Evolutionary conservation across 345 rosid genomes (phyloP).

Genomic region (Salix caprea): DNA sequence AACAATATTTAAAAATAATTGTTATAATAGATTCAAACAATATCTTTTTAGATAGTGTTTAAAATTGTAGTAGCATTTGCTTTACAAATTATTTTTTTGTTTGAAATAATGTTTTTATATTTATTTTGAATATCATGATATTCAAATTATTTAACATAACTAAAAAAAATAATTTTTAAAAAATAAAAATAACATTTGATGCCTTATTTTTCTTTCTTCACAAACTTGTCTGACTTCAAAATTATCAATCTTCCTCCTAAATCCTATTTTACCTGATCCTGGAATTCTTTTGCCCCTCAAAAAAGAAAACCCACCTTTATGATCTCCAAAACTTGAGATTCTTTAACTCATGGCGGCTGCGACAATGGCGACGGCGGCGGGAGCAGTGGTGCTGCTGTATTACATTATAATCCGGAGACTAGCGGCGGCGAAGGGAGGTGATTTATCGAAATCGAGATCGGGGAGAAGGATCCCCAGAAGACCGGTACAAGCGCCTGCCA

Average conservation of each 20-base stretch:
- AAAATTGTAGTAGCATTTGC: too few species aligned
- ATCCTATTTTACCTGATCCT: not conserved
- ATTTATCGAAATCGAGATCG: constrained; percentile 62
- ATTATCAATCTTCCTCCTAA: not conserved
- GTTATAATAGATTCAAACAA: too few species aligned
- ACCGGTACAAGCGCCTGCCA: constrained; percentile 92
- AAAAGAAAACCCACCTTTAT: not conserved
- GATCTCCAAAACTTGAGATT: not conserved
- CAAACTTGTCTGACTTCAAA: not conserved
- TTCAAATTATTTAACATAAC: too few species aligned
- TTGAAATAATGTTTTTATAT: too few species aligned
- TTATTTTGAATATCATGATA: too few species aligned
- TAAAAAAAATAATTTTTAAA: too few species aligned
- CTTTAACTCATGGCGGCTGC: constrained; percentile 62
- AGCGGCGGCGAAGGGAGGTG: constrained; percentile 41
- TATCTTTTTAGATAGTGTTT: too few species aligned
- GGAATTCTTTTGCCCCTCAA: not conserved
- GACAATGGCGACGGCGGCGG: constrained; percentile 85
- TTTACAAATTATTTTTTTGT: too few species aligned
- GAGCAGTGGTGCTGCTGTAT: constrained; percentile 65
- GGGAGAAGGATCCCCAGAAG: constrained; percentile 56
- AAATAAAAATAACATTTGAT: too few species aligned
- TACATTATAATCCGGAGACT: constrained; percentile 53
- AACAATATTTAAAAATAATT: too few species aligned
- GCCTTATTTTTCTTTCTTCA: not conserved